Evolutionary conservation across 306 rosid species (phyloP).

Genomic region (Castanea sativa): DNA sequence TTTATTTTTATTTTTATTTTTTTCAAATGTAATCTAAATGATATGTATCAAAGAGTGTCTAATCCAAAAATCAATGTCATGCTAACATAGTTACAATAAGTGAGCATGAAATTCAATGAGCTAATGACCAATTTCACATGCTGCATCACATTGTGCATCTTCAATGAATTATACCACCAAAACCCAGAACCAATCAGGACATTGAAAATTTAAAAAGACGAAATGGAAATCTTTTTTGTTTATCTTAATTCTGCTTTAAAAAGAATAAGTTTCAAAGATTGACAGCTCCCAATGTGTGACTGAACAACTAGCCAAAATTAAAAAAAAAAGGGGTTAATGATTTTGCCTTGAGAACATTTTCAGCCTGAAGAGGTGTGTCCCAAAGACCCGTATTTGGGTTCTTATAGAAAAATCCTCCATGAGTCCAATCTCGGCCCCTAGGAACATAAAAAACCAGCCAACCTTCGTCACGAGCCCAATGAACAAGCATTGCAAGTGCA

Average conservation of each 20-base stretch:
- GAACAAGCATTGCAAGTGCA: constrained; percentile 90
- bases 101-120: too few species aligned
- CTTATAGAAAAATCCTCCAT: constrained; percentile 80
- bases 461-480: constrained; percentile 97
- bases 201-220: background rate
- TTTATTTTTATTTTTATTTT: too few species aligned
- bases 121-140: too few species aligned
- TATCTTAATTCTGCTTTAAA: background rate
- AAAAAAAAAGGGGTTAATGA: background rate
- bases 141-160: too few species aligned
- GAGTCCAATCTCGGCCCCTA: constrained; percentile 80
- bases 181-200: background rate
- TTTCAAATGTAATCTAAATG: too few species aligned
- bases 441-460: constrained; percentile 94
- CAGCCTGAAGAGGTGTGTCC: constrained; percentile 96
- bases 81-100: too few species aligned
- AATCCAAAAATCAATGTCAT: too few species aligned
- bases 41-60: too few species aligned
- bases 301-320: background rate
- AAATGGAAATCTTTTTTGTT: background rate
- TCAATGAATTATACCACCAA: too few species aligned
- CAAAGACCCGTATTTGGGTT: constrained; percentile 72
- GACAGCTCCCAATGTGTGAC: background rate
- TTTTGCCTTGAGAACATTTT: constrained; percentile 73
- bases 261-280: background rate